Conservation (phyloP, 2,329 filamentous ascomycete species). For the Talaromyces rugulosus region DNA sequence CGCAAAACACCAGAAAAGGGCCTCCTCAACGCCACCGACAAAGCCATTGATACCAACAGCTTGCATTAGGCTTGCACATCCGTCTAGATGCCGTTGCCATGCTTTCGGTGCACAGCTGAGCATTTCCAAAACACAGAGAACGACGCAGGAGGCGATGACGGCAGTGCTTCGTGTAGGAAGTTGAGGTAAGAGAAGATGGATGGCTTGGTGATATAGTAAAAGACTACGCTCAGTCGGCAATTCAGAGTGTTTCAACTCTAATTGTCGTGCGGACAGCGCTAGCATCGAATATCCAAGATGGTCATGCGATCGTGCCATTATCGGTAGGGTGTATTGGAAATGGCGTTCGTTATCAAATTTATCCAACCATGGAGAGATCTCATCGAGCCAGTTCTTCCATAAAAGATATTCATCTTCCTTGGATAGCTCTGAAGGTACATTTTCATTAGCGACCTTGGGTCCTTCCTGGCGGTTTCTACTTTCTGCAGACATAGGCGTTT, state of each 20-base stretch:
- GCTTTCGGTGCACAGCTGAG: constrained; percentile 43
- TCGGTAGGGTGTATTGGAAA: constrained; percentile 50
- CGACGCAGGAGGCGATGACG: constrained; percentile 51
- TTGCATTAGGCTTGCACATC: constrained; percentile 52
- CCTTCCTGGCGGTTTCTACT: background rate
- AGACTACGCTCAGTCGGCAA: constrained; percentile 46
- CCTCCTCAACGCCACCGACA: constrained; percentile 48
- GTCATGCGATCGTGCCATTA: constrained; percentile 44
- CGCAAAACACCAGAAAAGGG: constrained; percentile 57
- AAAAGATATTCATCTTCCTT: constrained; percentile 4
- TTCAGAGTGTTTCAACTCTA: constrained; percentile 48
- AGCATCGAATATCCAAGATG: constrained; percentile 49
- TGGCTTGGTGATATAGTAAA: constrained; percentile 52
- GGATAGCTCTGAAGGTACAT: background rate
- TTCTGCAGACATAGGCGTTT: background rate
- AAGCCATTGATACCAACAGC: constrained; percentile 50
- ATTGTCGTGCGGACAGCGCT: constrained; percentile 51
- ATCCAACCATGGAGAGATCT: constrained; percentile 55
- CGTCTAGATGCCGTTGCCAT: constrained; percentile 55
- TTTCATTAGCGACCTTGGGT: background rate
- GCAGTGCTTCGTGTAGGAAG: constrained; percentile 47
- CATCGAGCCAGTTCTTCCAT: constrained; percentile 47
- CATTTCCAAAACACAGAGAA: constrained; percentile 55
- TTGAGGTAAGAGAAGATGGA: constrained; percentile 45
- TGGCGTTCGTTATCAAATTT: constrained; percentile 53